Conservation (phyloP, 2,329 filamentous ascomycete species). For the Salinomyces thailandicus region DNA sequence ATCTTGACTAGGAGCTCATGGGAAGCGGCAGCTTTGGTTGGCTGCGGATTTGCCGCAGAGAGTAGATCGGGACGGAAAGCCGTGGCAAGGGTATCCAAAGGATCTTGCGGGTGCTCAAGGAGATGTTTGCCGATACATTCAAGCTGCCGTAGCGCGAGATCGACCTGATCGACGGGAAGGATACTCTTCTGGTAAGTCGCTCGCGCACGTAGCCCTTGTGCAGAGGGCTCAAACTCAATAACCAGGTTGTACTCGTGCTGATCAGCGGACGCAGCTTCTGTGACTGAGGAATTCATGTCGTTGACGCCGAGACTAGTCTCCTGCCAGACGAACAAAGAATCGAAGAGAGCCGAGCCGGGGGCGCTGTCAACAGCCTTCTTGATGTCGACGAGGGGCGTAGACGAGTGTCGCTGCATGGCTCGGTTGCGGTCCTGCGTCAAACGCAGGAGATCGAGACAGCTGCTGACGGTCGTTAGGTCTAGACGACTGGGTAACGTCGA, state of each 20-base stretch:
- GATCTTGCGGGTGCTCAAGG: slow-evolving; percentile 26
- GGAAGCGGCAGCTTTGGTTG: slow-evolving; percentile 20
- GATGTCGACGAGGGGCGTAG: slow-evolving; percentile 58
- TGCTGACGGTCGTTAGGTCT: slow-evolving; percentile 43
- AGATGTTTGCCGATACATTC: slow-evolving; percentile 41
- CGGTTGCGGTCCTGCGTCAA: slow-evolving; percentile 57
- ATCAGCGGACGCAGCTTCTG: slow-evolving; percentile 53
- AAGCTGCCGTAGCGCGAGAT: slow-evolving; percentile 51
- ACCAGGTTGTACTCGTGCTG: slow-evolving; percentile 65
- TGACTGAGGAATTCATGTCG: slow-evolving; percentile 30
- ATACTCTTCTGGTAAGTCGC: slow-evolving; percentile 45
- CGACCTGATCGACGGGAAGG: slow-evolving; percentile 47
- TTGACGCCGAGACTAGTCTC: slow-evolving; percentile 46
- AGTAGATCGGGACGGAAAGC: slow-evolving; percentile 20
- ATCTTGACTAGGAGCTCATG: slow-evolving; percentile 25
- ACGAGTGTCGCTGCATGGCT: slow-evolving; percentile 52
- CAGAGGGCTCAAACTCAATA: slow-evolving; percentile 61
- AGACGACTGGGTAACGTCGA: slow-evolving; percentile 63
- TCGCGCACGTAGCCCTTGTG: slow-evolving; percentile 38
- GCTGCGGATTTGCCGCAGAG: slow-evolving; percentile 31
- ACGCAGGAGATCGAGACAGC: slow-evolving; percentile 50
- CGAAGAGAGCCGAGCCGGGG: slow-evolving; percentile 53
- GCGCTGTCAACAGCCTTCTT: slow-evolving; percentile 48
- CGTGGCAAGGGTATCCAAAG: slow-evolving; percentile 24
- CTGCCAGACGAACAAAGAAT: slow-evolving; percentile 76